A percentile compares a stretch with the other conserved stretches of the same genome.
These are phyloP conservation scores for Exophiala viscosa DNA, from an alignment of 2,329 filamentous ascomycete species.

Conservation along the genomic window DNA sequence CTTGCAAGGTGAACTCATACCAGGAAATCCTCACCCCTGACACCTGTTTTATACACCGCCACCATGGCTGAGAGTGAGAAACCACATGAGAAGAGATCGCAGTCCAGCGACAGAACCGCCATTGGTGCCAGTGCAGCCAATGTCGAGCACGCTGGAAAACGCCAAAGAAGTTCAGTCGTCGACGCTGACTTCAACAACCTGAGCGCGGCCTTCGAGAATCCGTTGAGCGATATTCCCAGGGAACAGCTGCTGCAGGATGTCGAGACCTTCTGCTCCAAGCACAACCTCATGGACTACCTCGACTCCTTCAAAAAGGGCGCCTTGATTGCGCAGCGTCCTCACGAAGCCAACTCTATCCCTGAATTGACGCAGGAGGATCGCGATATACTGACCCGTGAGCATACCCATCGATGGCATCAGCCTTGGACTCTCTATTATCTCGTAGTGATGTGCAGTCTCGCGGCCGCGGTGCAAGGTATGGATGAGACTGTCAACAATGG, in stretches of 20 bases:
- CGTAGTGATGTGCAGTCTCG: slow-evolving; percentile 48
- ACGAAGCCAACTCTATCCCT: slow-evolving; percentile 46
- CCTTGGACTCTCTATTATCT: slow-evolving; percentile 49
- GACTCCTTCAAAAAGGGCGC: slow-evolving; percentile 52
- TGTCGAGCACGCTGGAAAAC: slow-evolving; percentile 7
- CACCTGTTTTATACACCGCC: neutral
- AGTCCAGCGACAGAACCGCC: slow-evolving; percentile 12
- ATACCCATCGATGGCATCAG: slow-evolving; percentile 50
- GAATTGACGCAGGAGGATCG: slow-evolving; percentile 47
- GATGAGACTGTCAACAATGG: slow-evolving; percentile 51
- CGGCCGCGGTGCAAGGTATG: slow-evolving; percentile 54
- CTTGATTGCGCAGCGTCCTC: slow-evolving; percentile 50
- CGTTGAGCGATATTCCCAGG: slow-evolving; percentile 51
- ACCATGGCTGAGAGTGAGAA: slow-evolving; percentile 15
- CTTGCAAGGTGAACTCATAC: no score
- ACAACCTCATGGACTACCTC: slow-evolving; percentile 47
- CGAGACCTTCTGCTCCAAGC: slow-evolving; percentile 50
- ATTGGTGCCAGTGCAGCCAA: slow-evolving; percentile 1
- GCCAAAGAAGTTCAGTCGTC: slow-evolving; percentile 13
- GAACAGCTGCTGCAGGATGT: slow-evolving; percentile 54
- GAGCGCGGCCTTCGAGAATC: slow-evolving; percentile 49
- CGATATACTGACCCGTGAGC: slow-evolving; percentile 41
- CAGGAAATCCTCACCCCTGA: no score
- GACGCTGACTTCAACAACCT: slow-evolving; percentile 28
- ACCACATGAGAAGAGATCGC: slow-evolving; percentile 5